Evolutionary conservation across 805 yeast species (phyloP).

Genomic region (Huiozyma sinensis): DNA sequence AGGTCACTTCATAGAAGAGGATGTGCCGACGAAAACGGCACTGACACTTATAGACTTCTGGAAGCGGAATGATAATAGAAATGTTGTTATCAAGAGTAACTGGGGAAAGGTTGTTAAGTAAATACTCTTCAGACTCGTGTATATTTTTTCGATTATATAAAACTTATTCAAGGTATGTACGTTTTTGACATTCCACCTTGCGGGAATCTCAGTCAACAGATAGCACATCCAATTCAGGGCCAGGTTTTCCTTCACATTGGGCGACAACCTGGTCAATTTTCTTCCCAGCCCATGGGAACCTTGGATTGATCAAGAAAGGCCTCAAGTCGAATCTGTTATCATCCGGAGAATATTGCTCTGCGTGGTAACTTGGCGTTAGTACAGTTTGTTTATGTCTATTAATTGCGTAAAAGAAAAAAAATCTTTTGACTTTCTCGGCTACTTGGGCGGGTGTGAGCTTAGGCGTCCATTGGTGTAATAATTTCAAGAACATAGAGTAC

Average conservation of each 20-base stretch:
- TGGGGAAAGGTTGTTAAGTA: conserved; percentile 25
- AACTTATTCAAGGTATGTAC: neutral
- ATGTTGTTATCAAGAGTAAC: conserved; percentile 28
- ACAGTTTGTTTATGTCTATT: conserved; percentile 97
- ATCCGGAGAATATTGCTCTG: conserved; percentile 96
- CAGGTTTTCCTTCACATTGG: conserved; percentile 35
- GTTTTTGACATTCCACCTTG: neutral
- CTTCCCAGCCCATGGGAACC: conserved; percentile 80
- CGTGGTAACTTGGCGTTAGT: conserved; percentile 95
- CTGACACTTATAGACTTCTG: conserved; percentile 38
- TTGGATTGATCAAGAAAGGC: conserved; percentile 88
- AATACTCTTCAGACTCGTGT: neutral
- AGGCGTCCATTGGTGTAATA: conserved; percentile 89
- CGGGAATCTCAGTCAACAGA: conserved; percentile 18
- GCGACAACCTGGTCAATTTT: conserved; percentile 75
- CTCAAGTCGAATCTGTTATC: conserved; percentile 93
- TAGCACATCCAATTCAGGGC: conserved; percentile 19
- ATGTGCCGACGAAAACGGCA: conserved; percentile 61
- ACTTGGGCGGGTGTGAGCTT: conserved; percentile 70
- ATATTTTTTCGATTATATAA: neutral
- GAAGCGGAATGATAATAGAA: conserved; percentile 32
- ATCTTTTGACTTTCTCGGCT: conserved; percentile 85
- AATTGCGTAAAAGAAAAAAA: conserved; percentile 87
- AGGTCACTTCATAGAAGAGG: conserved; percentile 96
- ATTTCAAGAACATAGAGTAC: conserved; percentile 81